These are phyloP conservation scores for Trichophyton benhamiae DNA, from an alignment of 2,329 filamentous ascomycete species.

Conservation along the genomic window DNA sequence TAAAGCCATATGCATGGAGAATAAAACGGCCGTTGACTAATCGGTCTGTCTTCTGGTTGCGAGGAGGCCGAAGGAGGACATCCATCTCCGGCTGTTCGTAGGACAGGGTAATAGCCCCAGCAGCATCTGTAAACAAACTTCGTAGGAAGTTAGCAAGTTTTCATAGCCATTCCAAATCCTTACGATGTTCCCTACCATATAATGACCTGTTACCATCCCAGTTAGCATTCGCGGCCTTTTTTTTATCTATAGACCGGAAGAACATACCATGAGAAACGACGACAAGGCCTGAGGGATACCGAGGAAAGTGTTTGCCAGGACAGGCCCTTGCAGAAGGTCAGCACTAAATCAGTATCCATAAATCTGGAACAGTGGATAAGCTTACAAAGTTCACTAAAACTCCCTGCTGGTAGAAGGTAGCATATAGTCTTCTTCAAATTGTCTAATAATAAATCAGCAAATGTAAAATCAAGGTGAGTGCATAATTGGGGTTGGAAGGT, in stretches of 20 bases:
- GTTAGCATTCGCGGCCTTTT: neutral
- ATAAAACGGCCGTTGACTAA: slow-evolving; percentile 64
- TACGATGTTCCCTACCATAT: slow-evolving; percentile 38
- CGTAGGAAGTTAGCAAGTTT: slow-evolving; percentile 14
- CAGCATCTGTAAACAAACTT: slow-evolving; percentile 61
- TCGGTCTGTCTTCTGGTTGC: slow-evolving; percentile 55
- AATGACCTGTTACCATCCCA: slow-evolving; percentile 35
- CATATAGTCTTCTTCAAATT: slow-evolving; percentile 66
- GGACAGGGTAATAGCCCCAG: slow-evolving; percentile 58
- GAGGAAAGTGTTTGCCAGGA: slow-evolving; percentile 60
- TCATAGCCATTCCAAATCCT: neutral
- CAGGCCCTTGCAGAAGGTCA: slow-evolving; percentile 43
- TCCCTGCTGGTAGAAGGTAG: slow-evolving; percentile 62
- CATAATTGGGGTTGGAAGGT: neutral
- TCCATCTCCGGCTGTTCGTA: slow-evolving; percentile 69
- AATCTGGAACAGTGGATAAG: neutral
- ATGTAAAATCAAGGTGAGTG: neutral
- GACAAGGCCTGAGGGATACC: slow-evolving; percentile 61
- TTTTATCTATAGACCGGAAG: neutral
- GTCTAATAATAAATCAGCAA: slow-evolving; percentile 31
- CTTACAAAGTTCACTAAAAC: slow-evolving; percentile 55
- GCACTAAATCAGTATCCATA: neutral
- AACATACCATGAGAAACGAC: slow-evolving; percentile 53
- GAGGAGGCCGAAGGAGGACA: slow-evolving; percentile 55
- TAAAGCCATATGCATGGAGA: slow-evolving; percentile 58